Evolutionary conservation across 1,284 basidiomycete species (phyloP), one percentile per base, ranked within the genome.

Genomic region (Termitomyces sp.): DNA sequence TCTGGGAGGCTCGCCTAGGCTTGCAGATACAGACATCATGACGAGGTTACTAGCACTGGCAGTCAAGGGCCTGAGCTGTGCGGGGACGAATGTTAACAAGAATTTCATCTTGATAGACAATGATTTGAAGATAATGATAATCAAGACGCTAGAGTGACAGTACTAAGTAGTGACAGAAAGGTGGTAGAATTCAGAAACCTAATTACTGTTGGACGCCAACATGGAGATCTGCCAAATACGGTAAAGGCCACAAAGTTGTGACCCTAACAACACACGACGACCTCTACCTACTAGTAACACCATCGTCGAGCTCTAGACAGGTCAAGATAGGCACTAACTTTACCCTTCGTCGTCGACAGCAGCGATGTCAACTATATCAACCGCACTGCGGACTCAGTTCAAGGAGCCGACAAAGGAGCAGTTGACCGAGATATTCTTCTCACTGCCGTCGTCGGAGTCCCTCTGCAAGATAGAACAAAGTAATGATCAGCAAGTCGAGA

Each of bases 361-460:
- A 39, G 54, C 40, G 41, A 90, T 90, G 88, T 76, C 86, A 49
- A 87, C 82, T 48, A 91, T 91, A 66, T 89, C 86, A 48, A 88
- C 92, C 4, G 88, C 92, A 60, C 81, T 95, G 47, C 85, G 92
- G 57, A 84, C 45, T 47, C 31, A 88, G 65, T 93, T 94, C 79
- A 91, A 90, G 74, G 93, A 95, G 70, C 92, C 92, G 49, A 88
- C 88, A 6, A 92, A 86, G 71, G 91, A 94, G 58, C 86, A 95
- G 68, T 73, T 86, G 50, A 86, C 84, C 8, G 77, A 91, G 58
- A 81, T 90, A 57, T 92, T 88, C 80, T 95, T 94, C 76, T 89
- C 92, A 24, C 75, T 93, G 40, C 91, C 92, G 24, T 67, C 78
- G 33, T 61, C 63, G 28, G 68, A 64, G 24, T 64, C 64, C 17